Evolutionary conservation across 106 monocot species (phyloP).

Genomic region (Gastrodia elata): DNA sequence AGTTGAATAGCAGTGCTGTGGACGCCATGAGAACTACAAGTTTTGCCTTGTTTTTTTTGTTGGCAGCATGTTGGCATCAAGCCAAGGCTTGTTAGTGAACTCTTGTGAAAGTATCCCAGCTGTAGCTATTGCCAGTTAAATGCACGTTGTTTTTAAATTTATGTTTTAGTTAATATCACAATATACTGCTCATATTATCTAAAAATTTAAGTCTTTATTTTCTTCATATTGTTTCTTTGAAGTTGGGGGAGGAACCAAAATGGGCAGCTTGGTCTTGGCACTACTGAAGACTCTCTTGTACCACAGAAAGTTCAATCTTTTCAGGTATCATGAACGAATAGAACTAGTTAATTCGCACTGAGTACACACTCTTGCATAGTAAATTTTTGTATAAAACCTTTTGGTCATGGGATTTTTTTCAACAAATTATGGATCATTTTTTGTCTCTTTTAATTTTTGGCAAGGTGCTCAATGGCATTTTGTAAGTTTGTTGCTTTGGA

Average conservation of each 20-base stretch:
- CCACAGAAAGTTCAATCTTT: conserved; percentile 91
- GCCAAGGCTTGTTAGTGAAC: no score
- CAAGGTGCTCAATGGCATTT: neutral
- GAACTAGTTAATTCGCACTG: neutral
- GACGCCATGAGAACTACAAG: no score
- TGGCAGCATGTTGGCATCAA: no score
- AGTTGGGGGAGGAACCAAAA: conserved; percentile 99
- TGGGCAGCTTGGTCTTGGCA: conserved; percentile 94
- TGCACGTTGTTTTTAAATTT: neutral
- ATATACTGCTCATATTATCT: neutral
- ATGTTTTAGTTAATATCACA: neutral
- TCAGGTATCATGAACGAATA: conserved; percentile 30
- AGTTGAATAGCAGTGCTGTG: no score
- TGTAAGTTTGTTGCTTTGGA: neutral
- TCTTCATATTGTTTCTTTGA: conserved; percentile 13
- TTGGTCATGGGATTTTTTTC: neutral
- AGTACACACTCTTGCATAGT: neutral
- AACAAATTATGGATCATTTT: neutral
- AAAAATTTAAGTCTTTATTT: neutral
- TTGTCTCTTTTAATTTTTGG: neutral
- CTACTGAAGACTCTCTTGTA: conserved; percentile 80
- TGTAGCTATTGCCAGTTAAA: neutral
- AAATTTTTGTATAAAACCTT: neutral
- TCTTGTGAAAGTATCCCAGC: neutral
- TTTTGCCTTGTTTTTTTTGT: no score